These are phyloP conservation scores for Nitzschia putrida DNA, from an alignment of 108 stramenopile species.

Conservation along the genomic window DNA sequence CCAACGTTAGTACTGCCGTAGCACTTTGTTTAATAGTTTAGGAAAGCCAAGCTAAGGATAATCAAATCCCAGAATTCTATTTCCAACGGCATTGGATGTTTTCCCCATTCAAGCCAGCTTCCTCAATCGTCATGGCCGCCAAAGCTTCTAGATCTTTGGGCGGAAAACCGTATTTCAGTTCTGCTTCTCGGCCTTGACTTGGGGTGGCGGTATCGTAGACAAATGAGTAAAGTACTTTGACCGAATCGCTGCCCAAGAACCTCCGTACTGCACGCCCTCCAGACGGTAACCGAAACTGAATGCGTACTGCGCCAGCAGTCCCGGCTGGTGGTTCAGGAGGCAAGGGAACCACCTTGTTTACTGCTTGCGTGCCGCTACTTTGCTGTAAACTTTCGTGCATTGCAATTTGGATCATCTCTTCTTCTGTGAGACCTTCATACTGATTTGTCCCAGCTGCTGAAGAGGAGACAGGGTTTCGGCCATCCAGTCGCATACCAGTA, in stretches of 20 bases:
- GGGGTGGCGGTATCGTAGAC: constrained; percentile 43
- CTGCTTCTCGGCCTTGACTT: constrained; percentile 42
- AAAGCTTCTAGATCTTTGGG: constrained; percentile 54
- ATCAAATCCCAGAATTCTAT: too few relatives aligned
- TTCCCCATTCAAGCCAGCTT: constrained; percentile 67
- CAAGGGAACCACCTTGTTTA: constrained; percentile 1
- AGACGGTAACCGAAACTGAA: constrained; percentile 75
- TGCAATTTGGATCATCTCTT: constrained; percentile 81
- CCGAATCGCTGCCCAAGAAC: constrained; percentile 54
- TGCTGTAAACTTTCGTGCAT: constrained; percentile 61
- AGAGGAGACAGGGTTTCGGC: constrained; percentile 32
- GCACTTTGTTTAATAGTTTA: too few relatives aligned
- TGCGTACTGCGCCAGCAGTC: constrained; percentile 49
- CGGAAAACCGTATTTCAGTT: constrained; percentile 71
- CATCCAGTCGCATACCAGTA: constrained; percentile 77
- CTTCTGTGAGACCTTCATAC: constrained; percentile 65
- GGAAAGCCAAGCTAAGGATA: too few relatives aligned
- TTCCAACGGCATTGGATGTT: constrained; percentile 63
- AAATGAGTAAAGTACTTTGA: constrained; percentile 56
- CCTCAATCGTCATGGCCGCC: constrained; percentile 49
- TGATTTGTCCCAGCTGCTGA: constrained; percentile 1
- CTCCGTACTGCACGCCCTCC: constrained; percentile 56
- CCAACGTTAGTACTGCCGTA: too few relatives aligned
- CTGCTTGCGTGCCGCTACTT: background rate
- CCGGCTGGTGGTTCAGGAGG: constrained; percentile 59